Evolutionary conservation across 176 grass and related monocot genomes (phyloP).

Genomic region (Avena atlantica): DNA sequence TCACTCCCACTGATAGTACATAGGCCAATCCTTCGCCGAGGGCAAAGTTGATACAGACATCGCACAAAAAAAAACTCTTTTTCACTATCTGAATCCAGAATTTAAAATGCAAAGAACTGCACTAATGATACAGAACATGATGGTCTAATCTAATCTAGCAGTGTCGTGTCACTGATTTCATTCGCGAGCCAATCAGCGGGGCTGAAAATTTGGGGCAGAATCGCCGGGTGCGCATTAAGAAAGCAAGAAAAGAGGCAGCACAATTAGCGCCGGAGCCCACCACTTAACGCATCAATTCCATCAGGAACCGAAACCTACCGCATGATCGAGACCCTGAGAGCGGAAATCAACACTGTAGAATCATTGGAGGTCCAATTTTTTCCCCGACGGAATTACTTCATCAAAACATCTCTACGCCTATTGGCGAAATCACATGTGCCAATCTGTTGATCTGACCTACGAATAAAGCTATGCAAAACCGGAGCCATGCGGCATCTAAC

Average conservation of each 20-base stretch:
- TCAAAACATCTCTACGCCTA: not conserved
- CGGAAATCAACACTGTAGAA: conserved; percentile 27
- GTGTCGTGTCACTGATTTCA: conserved; percentile 19
- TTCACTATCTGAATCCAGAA: not conserved
- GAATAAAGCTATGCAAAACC: not conserved
- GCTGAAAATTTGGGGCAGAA: conserved; percentile 25
- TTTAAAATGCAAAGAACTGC: not conserved
- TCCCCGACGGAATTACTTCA: not conserved
- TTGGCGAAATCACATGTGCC: not conserved
- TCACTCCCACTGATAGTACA: not conserved
- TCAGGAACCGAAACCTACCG: conserved; percentile 44
- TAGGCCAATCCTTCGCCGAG: not conserved
- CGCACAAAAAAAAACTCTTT: not conserved
- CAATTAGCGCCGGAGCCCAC: conserved; percentile 52
- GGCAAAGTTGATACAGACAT: conserved; percentile 1
- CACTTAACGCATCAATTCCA: conserved; percentile 53
- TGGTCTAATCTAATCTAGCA: too few species aligned
- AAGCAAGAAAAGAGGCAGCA: conserved; percentile 27
- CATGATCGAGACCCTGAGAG: conserved; percentile 46
- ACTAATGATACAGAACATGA: not conserved
- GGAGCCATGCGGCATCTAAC: not conserved
- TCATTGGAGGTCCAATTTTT: not conserved
- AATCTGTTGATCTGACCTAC: conserved; percentile 9
- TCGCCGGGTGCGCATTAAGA: conserved; percentile 27
- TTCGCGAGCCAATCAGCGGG: conserved; percentile 12